Evolutionary conservation across 345 rosid species (phyloP).

Genomic region (Melastoma malabathricum): DNA sequence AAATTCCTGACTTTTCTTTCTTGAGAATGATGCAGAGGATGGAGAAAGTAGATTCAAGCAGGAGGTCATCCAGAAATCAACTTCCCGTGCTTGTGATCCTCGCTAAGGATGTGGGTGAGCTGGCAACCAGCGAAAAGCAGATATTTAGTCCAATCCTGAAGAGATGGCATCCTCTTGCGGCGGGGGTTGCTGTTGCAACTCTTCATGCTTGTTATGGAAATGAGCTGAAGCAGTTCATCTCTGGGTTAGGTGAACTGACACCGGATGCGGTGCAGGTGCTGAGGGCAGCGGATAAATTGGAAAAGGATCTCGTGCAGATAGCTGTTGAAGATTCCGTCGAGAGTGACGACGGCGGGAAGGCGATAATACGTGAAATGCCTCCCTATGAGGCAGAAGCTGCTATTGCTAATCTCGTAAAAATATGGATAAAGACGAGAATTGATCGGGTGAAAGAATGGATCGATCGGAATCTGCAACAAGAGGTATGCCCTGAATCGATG

Average conservation of each 20-base stretch:
- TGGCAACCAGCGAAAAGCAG: constrained; percentile 64
- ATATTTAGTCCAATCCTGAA: constrained; percentile 85
- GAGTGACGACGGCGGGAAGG: constrained; percentile 97
- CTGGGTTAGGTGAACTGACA: constrained; percentile 67
- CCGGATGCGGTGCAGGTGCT: constrained; percentile 82
- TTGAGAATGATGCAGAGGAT: constrained; percentile 38
- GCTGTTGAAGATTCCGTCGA: constrained; percentile 98
- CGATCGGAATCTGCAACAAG: constrained; percentile 83
- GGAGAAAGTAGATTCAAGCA: constrained; percentile 97
- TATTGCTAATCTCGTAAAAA: constrained; percentile 77
- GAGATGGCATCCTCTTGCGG: constrained; percentile 97
- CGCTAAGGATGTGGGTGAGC: constrained; percentile 88
- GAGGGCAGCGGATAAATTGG: constrained; percentile 92
- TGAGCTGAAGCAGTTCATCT: constrained; percentile 78
- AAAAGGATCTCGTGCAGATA: constrained; percentile 93
- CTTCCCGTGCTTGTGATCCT: constrained; percentile 90
- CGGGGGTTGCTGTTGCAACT: constrained; percentile 96
- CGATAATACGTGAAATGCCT: constrained; percentile 96
- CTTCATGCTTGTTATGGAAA: constrained; percentile 92
- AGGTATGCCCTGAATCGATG: constrained; percentile 28
- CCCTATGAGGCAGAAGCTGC: constrained; percentile 91
- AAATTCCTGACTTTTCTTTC: constrained; percentile 6
- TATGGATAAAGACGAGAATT: constrained; percentile 64
- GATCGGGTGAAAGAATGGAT: constrained; percentile 88
- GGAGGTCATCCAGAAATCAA: constrained; percentile 84